phyloP scores from a whole-genome alignment of 2,329 filamentous ascomycete species.

The Aspergillus tubingensis region DNA sequence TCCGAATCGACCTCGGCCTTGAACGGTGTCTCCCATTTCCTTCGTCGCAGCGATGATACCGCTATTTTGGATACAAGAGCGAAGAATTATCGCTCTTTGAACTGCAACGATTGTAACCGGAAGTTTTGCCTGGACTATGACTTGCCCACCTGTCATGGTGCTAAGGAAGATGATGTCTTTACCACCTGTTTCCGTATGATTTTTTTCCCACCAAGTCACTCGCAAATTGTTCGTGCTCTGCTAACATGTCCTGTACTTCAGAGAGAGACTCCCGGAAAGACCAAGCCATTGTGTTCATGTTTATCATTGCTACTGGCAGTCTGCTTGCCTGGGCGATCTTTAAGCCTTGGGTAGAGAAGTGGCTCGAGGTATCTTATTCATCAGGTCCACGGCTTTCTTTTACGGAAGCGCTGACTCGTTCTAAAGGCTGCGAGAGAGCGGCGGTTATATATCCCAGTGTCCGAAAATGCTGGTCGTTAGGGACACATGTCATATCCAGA shows the following conservation, averaged over 20 bases:
- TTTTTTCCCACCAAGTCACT: not conserved
- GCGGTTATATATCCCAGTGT: conserved; percentile 55
- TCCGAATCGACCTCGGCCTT: conserved; percentile 23
- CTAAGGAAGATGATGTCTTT: conserved; percentile 64
- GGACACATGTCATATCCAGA: not conserved
- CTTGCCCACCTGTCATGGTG: conserved; percentile 62
- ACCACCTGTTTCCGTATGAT: conserved; percentile 65
- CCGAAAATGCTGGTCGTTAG: conserved; percentile 30
- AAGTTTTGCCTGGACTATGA: conserved; percentile 67
- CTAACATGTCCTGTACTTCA: conserved; percentile 28
- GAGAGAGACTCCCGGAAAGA: conserved; percentile 69
- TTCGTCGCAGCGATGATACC: conserved; percentile 22
- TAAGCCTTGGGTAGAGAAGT: conserved; percentile 61
- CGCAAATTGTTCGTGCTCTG: not conserved
- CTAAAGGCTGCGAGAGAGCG: conserved; percentile 51
- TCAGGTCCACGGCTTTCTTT: not conserved
- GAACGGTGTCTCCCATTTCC: conserved; percentile 25
- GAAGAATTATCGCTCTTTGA: conserved; percentile 46
- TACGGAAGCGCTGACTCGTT: conserved; percentile 7
- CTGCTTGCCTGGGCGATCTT: conserved; percentile 62
- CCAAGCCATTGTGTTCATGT: conserved; percentile 65
- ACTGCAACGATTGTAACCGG: conserved; percentile 68
- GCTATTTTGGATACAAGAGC: conserved; percentile 26
- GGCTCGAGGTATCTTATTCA: conserved; percentile 49
- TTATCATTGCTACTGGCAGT: conserved; percentile 64